Base-by-base conservation (phyloP, 345 rosid species). In the Pistacia atlantica region DNA sequence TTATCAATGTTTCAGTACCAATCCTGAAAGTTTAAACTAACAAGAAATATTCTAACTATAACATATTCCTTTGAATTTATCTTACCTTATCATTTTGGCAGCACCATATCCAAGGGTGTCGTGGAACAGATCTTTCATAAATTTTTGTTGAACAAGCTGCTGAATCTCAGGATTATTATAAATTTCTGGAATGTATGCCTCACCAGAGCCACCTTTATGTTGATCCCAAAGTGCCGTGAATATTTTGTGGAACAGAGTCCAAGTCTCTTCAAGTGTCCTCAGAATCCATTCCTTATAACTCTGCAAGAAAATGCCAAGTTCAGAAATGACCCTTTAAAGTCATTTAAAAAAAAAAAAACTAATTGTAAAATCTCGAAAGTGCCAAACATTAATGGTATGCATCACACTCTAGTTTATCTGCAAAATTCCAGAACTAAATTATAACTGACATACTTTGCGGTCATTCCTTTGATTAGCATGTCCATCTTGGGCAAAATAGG, bases 1-100 rank as follows among this genome's bases (percentile, higher is more conserved):
- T 64, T 72, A 52, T 35, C 38, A 11, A 48, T 38, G 42, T 38
- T 38, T 38, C 7, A 38, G 42, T 42, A 42, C 1, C 9, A 42
- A 42, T 42, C 46, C 46, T 42, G 46, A 42, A 42, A 42, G 46
- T 42, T 5, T 42, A 42, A 42, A 42, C 46, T 42, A 42, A 42
- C 1, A 5, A 42, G 42, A 38, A 38, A 38, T 2, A 38, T 2
- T 38, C 42, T 38, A 38, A 38, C 42, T 38, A 38, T 38, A 38
- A 8, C 46, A 42, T 0, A 42, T 42, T 42, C 46, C 46, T 42
- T 42, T 42, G 9, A 42, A 7, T 42, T 5, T 13, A 16, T 51
- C 76, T 80, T 67, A 95, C 98, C 98, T 90, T 59, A 91, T 93
- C 99, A 95, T 95, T 82, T 95, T 93, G 74, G 98, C 97, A 67